These are phyloP conservation scores for Boletellus deceptivus DNA, from an alignment of 1,284 basidiomycete genomes.

Conservation along the genomic window DNA sequence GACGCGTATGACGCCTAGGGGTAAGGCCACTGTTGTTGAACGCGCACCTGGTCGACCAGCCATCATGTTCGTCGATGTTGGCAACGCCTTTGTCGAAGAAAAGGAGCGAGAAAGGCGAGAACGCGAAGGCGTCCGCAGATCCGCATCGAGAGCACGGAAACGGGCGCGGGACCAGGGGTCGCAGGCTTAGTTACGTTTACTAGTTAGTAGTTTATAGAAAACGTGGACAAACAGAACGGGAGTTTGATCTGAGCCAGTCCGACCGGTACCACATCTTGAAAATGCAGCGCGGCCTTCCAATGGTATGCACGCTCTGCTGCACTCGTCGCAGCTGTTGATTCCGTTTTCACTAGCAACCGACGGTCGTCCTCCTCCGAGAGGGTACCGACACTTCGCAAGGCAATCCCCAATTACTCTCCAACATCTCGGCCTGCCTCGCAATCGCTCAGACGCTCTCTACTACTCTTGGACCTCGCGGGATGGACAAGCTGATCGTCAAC, in stretches of 20 bases:
- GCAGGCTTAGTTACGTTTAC: neutral
- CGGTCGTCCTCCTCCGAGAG: slow-evolving; percentile 89
- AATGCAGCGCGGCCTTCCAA: slow-evolving; percentile 75
- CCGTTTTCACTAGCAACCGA: slow-evolving; percentile 72
- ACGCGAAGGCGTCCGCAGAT: slow-evolving; percentile 45
- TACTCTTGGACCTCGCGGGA: slow-evolving; percentile 96
- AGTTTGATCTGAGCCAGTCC: neutral
- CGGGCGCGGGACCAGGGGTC: slow-evolving; percentile 14
- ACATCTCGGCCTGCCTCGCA: slow-evolving; percentile 94
- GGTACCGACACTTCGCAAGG: slow-evolving; percentile 98
- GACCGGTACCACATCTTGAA: slow-evolving; percentile 29
- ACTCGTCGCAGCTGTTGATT: slow-evolving; percentile 14
- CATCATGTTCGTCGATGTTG: slow-evolving; percentile 67
- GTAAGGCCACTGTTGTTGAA: slow-evolving; percentile 37
- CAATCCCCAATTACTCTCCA: slow-evolving; percentile 90
- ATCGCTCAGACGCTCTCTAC: slow-evolving; percentile 88
- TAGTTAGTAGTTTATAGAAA: slow-evolving; percentile 1
- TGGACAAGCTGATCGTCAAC: slow-evolving; percentile 96
- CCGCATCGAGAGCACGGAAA: slow-evolving; percentile 34
- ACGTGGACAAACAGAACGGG: slow-evolving; percentile 9
- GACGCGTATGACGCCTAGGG: slow-evolving; percentile 36
- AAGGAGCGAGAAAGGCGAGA: slow-evolving; percentile 51
- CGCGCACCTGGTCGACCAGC: slow-evolving; percentile 45
- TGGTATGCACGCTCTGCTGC: slow-evolving; percentile 43
- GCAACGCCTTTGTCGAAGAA: slow-evolving; percentile 61